Conservation (phyloP, 2,329 filamentous ascomycete species). For the Cryphonectria carpinicola region DNA sequence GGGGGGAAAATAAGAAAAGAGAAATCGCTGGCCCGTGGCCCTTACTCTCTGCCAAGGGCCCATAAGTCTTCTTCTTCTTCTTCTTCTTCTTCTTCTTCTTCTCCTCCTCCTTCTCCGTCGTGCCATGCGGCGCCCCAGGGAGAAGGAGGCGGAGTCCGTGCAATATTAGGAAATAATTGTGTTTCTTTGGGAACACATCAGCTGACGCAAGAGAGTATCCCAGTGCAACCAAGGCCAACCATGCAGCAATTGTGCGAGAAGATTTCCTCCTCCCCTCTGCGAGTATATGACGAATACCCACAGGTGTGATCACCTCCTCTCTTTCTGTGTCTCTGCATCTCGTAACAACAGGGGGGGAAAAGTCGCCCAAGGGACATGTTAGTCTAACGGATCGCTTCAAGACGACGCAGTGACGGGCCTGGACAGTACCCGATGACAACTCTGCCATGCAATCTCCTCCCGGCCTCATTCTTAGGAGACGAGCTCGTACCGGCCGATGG, state of each 20-base stretch:
- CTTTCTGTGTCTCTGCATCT: not conserved
- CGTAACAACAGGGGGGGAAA: not conserved
- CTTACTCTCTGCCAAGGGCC: not conserved
- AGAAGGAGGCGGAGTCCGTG: not conserved
- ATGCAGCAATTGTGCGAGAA: slow-evolving; percentile 56
- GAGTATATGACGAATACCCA: slow-evolving; percentile 44
- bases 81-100: not conserved
- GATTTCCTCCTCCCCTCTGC: slow-evolving; percentile 56
- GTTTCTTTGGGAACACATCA: not conserved
- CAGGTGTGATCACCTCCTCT: slow-evolving; percentile 30
- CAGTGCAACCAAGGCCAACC: slow-evolving; percentile 60
- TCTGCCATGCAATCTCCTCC: slow-evolving; percentile 24
- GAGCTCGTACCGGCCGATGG: slow-evolving; percentile 27
- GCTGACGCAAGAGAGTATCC: slow-evolving; percentile 11
- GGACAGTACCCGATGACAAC: slow-evolving; percentile 1
- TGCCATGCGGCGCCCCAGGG: not conserved
- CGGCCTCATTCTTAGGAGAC: slow-evolving; percentile 21
- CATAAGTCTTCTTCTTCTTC: not conserved
- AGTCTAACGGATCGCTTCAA: not conserved
- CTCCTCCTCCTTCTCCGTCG: not conserved
- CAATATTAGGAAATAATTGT: not conserved
- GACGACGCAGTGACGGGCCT: slow-evolving; percentile 15
- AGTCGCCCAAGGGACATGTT: not conserved
- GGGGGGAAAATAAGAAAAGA: no score
- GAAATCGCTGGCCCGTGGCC: not conserved